Evolutionary conservation across 2,329 filamentous ascomycete species (phyloP), one percentile per base, ranked within the genome.

Genomic region (Cyphellophora attinorum): DNA sequence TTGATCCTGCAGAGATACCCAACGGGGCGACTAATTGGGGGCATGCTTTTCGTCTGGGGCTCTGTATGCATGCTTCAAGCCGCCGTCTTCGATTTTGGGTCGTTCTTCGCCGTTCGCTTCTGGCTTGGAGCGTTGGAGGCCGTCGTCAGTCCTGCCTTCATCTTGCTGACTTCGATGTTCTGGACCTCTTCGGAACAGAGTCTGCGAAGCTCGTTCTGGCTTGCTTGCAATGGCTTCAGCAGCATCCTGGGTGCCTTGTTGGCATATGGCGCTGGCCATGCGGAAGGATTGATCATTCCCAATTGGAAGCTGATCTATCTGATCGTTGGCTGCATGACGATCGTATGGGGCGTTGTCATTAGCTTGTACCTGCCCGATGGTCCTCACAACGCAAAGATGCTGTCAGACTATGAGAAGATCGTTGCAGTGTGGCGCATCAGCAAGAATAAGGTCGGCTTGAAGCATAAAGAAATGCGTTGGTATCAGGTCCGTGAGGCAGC

Each of bases 371-470:
- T 63, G 37, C 60, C 60, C 1, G 59, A 61, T 29, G 57, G 56
- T 1, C 58, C 59, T 1, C 52, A 49, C 33, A 54, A 54, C 27
- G 58, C 58, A 5, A 57, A 54, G 31, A 59, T 63, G 41, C 45
- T 62, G 11, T 56, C 50, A 2, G 55, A 60, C 29, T 48, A 56
- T 33, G 57, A 57, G 0, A 65, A 55, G 0, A 65, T 65, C 2
- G 58, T 51, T 15, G 68, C 65, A 34, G 47, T 70, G 68, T 1
- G 56, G 65, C 12, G 68, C 64, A 0, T 69, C 70, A 0, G 68
- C 75, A 41, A 58, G 76, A 1, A 70, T 71, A 0, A 76, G 76
- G 36, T 64, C 68, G 0, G 72, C 70, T 1, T 48, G 75, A 18
- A 75, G 72, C 0, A 35, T 60, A 53, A 67, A 69, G 43, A 55